phyloP scores from a whole-genome alignment of 768 basidiomycete species.

The Phaeotremella fagi region DNA sequence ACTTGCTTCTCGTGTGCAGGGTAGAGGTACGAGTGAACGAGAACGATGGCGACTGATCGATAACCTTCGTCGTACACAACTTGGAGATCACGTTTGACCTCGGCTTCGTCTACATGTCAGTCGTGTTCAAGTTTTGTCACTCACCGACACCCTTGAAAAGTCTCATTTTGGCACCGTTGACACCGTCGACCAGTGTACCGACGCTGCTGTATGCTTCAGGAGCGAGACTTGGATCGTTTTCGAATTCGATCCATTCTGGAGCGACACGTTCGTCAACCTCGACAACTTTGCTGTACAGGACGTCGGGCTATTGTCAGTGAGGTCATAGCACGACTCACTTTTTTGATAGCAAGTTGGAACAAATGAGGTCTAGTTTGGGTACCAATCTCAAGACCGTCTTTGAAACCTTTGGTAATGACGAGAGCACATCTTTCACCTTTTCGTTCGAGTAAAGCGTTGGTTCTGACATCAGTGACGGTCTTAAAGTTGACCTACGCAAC shows the following conservation, averaged over 20 bases:
- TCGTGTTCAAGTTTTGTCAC: conserved; percentile 6
- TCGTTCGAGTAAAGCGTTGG: conserved; percentile 14
- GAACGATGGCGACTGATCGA: conserved; percentile 49
- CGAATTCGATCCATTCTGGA: conserved; percentile 19
- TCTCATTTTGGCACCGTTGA: too few species aligned
- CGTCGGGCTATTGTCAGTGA: conserved; percentile 10
- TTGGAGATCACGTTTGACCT: conserved; percentile 60
- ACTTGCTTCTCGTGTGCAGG: conserved; percentile 73
- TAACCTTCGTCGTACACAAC: conserved; percentile 73
- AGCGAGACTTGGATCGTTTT: conserved; percentile 10
- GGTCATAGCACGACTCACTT: conserved; percentile 3
- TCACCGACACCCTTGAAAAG: too few species aligned
- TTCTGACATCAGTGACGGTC: too few species aligned
- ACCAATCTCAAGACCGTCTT: conserved; percentile 49
- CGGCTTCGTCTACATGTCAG: conserved; percentile 53
- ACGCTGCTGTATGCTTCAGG: too few species aligned
- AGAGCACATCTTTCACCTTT: conserved; percentile 17
- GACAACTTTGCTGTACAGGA: conserved; percentile 55
- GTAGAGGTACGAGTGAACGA: conserved; percentile 53
- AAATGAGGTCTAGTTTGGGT: conserved; percentile 48
- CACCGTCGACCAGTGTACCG: too few species aligned
- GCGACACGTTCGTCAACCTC: conserved; percentile 64
- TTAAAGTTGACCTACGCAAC: too few species aligned
- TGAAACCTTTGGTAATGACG: not conserved
- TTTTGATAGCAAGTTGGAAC: conserved; percentile 74